Evolutionary conservation across 2,329 filamentous ascomycete species (phyloP), one percentile per base, ranked within the genome.

Genomic region (Verticillium zaregamsianum): DNA sequence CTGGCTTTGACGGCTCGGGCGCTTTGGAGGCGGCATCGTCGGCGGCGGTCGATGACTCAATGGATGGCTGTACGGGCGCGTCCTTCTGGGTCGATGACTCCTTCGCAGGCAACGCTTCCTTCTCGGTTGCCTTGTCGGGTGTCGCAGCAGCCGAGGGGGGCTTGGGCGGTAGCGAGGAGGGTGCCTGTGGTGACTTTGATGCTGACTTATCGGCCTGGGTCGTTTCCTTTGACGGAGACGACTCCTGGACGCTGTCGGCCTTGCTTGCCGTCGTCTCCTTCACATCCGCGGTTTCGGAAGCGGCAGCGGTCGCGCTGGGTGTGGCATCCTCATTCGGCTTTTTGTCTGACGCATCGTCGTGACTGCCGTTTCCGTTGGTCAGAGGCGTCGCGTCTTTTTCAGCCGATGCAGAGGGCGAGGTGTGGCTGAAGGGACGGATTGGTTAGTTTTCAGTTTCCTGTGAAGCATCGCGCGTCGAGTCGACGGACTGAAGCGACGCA

Each of bases 341-440:
- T n/a, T 61, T 57, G 1, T 59, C 52, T 3, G 57, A 39, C 15
- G 57, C 35, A 14, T 62, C 56, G 39, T 49, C 60, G 7, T 39
- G 59, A 61, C 68, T 69, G 52, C 61, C 58, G 52, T 68, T 63
- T 25, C 69, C 71, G 33, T 73, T 73, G 5, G 70, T 61, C 8
- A 63, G 59, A 8, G 70, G 66, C 28, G 59, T 45, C 28, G 58
- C 59, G 40, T 54, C 40, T 17, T 59, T 58, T 52, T 9, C 45
- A 25, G 45, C n/a, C 8, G 45, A 7, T 49, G 45, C n/a, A 23
- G 45, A 25, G 45, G 45, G 45, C 45, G 45, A 23, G 45, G 45
- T 49, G 20, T 49, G 45, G 12, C 45, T 49, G 45, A 12, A 7
- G 45, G 17, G 4, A 25, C 8, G 9, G 4, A 7, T 49, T 2